Evolutionary conservation across 768 basidiomycete genomes (phyloP).

Genomic region (Suillus hirtellus): DNA sequence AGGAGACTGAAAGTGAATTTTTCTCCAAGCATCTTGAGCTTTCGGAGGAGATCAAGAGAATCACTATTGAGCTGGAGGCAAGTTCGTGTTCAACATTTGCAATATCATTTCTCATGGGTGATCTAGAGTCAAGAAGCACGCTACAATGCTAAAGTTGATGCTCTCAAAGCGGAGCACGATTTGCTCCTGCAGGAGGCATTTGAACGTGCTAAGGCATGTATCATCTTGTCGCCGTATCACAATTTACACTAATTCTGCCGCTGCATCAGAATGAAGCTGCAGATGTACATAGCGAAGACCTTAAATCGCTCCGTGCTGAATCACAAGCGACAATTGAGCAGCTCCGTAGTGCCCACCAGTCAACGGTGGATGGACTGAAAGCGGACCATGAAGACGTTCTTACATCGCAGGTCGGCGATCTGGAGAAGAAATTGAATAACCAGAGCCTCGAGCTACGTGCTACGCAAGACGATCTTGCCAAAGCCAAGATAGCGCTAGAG

Average conservation of each 20-base stretch:
- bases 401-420: conserved; percentile 52
- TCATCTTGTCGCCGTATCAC: background rate
- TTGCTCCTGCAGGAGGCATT: conserved; percentile 67
- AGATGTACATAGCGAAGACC: conserved; percentile 63
- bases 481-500: conserved; percentile 65
- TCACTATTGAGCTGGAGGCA: conserved; percentile 69
- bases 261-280: conserved; percentile 65
- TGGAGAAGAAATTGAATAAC: conserved; percentile 64
- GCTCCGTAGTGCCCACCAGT: conserved; percentile 61
- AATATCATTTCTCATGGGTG: conserved; percentile 1
- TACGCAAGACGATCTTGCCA: conserved; percentile 79
- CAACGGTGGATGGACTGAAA: conserved; percentile 60
- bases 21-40: conserved; percentile 52
- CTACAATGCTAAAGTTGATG: conserved; percentile 66
- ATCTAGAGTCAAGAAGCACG: conserved; percentile 65
- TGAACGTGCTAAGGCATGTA: conserved; percentile 71
- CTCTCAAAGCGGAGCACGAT: conserved; percentile 64
- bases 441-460: conserved; percentile 77
- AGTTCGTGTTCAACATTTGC: conserved; percentile 17
- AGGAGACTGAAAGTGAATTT: conserved; percentile 52
- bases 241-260: background rate
- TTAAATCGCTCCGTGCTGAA: conserved; percentile 66
- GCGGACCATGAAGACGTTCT: conserved; percentile 62
- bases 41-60: conserved; percentile 52
- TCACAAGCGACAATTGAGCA: conserved; percentile 70